These are phyloP conservation scores for Cyclotella baltica DNA, from an alignment of 108 stramenopile species.

Conservation along the genomic window DNA sequence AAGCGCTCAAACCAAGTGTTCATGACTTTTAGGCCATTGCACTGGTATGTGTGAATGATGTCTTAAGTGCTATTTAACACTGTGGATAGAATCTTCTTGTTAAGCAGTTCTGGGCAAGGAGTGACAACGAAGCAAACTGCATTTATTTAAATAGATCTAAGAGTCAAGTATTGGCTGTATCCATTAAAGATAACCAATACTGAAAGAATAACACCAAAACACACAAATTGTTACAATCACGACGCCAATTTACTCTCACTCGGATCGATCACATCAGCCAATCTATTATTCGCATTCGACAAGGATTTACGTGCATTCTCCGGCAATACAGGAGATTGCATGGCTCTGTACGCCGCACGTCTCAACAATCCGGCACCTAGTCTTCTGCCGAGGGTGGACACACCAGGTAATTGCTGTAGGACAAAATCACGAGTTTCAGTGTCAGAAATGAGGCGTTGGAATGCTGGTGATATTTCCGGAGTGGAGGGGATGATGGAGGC, in stretches of 20 bases:
- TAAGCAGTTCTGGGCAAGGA: no score
- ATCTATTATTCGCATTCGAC: constrained; percentile 60
- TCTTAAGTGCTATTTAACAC: no score
- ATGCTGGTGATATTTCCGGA: constrained; percentile 44
- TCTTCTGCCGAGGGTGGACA: constrained; percentile 60
- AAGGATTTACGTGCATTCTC: constrained; percentile 57
- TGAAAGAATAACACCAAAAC: neutral
- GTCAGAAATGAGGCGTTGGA: constrained; percentile 40
- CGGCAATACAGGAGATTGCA: constrained; percentile 58
- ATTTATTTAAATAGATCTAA: no score
- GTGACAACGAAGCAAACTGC: no score
- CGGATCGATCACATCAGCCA: constrained; percentile 68
- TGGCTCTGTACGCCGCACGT: constrained; percentile 74
- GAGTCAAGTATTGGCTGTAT: no score
- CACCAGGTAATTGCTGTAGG: constrained; percentile 64
- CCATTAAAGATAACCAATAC: neutral
- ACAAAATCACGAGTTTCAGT: constrained; percentile 59
- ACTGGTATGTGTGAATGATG: no score
- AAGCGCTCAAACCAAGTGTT: no score
- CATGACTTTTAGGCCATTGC: no score
- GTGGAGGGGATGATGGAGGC: constrained; percentile 55
- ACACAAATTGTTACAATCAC: neutral
- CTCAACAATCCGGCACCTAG: constrained; percentile 76
- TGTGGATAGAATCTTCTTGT: no score
- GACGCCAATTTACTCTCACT: neutral